phyloP scores from a whole-genome alignment of 768 basidiomycete genomes.

The Rossbeevera mucosa region DNA sequence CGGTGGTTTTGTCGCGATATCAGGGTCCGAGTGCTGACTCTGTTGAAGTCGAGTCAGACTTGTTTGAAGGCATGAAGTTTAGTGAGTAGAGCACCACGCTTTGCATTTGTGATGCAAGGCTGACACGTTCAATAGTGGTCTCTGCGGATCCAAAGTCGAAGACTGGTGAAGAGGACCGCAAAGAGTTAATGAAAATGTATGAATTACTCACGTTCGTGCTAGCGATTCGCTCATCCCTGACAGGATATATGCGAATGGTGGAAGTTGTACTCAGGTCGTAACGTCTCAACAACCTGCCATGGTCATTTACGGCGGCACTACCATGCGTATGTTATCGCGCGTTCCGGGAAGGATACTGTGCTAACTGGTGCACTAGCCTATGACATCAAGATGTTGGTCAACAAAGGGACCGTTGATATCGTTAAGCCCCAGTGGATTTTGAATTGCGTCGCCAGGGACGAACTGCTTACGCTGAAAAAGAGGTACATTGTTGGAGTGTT shows the following conservation, averaged over 20 bases:
- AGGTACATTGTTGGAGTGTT: slow-evolving; percentile 42
- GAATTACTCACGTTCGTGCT: slow-evolving; percentile 14
- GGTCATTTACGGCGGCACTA: slow-evolving; percentile 66
- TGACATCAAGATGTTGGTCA: slow-evolving; percentile 64
- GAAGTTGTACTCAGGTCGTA: slow-evolving; percentile 57
- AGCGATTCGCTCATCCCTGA: background rate
- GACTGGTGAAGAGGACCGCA: slow-evolving; percentile 64
- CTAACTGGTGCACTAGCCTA: slow-evolving; percentile 45
- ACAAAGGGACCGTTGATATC: slow-evolving; percentile 67
- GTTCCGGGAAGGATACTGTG: background rate
- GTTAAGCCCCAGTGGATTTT: slow-evolving; percentile 78
- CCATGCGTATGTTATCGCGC: slow-evolving; percentile 52
- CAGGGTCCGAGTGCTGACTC: slow-evolving; percentile 59
- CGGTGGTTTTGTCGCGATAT: slow-evolving; percentile 59
- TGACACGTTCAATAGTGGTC: slow-evolving; percentile 47
- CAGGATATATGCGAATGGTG: slow-evolving; percentile 72
- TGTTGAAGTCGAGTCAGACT: slow-evolving; percentile 52
- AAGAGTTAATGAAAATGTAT: slow-evolving; percentile 63
- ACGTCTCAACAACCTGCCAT: slow-evolving; percentile 48
- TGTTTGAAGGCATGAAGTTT: slow-evolving; percentile 77
- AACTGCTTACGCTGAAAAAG: slow-evolving; percentile 57
- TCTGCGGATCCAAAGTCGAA: slow-evolving; percentile 69
- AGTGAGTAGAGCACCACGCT: slow-evolving; percentile 44
- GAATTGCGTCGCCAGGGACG: slow-evolving; percentile 63
- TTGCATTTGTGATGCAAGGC: background rate